These are phyloP conservation scores for Alternaria sp. DNA, from an alignment of 2,329 filamentous ascomycete species.

Conservation along the genomic window DNA sequence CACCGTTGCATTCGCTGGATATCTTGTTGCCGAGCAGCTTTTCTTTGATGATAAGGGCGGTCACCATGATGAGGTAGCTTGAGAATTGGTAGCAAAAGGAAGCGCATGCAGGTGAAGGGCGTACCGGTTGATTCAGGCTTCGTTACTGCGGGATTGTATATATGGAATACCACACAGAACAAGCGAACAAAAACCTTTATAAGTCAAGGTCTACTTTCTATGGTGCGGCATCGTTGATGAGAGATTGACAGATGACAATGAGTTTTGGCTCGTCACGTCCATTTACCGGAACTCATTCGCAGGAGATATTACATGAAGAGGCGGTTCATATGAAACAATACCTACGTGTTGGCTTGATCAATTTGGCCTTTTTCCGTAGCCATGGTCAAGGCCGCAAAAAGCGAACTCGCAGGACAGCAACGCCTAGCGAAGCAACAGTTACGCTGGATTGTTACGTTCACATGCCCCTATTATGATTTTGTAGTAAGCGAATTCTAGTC, in stretches of 20 bases:
- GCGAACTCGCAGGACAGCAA: not conserved
- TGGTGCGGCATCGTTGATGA: not conserved
- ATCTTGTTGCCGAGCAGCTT: conserved; percentile 88
- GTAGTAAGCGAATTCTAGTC: not conserved
- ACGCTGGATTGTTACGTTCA: not conserved
- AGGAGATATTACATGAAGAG: not conserved
- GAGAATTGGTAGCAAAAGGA: conserved; percentile 2
- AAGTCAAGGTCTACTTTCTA: not conserved
- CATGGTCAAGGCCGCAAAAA: not conserved
- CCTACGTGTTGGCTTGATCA: not conserved
- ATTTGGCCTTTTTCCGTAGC: not conserved
- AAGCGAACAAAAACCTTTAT: conserved; percentile 10
- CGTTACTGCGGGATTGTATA: conserved; percentile 45
- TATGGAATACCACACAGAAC: conserved; percentile 45
- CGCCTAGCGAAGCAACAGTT: not conserved
- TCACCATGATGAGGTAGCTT: conserved; percentile 33
- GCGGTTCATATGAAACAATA: not conserved
- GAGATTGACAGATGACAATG: not conserved
- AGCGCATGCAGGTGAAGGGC: conserved; percentile 30
- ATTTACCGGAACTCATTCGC: not conserved
- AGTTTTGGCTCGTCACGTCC: not conserved
- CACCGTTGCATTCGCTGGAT: conserved; percentile 86
- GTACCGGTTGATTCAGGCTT: conserved; percentile 43
- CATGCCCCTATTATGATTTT: not conserved
- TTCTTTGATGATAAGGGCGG: conserved; percentile 73